A percentile compares a stretch with the other conserved stretches of the same genome.
These are phyloP conservation scores for Coemansia sp. DNA, from an alignment of 192 early-diverging fungal species.

Conservation along the genomic window DNA sequence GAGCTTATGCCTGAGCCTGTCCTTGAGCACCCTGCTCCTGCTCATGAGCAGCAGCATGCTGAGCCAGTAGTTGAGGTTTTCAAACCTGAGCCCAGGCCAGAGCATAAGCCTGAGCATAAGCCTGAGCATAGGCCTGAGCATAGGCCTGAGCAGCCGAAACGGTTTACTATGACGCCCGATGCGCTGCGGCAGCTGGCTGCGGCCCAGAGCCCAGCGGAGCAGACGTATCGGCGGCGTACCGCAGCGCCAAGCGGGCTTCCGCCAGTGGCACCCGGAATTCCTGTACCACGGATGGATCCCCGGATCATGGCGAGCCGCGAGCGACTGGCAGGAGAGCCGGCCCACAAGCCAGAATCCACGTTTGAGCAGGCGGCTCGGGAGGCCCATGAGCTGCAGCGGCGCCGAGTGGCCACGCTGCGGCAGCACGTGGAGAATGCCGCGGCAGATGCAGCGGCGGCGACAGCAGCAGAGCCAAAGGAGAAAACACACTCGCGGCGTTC, in stretches of 20 bases:
- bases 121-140: not conserved
- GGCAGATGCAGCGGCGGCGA: conserved; percentile 9
- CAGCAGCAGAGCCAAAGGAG: conserved; percentile 7
- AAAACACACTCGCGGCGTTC: conserved; percentile 39
- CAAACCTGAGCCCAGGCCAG: not conserved
- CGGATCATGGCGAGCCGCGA: conserved; percentile 2
- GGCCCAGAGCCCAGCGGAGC: conserved; percentile 1
- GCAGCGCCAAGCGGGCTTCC: conserved; percentile 17
- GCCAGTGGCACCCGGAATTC: conserved; percentile 30
- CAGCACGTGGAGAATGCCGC: conserved; percentile 25
- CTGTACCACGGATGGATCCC: not conserved
- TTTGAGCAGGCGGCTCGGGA: conserved; percentile 23
- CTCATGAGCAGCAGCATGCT: not conserved
- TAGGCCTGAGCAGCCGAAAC: conserved; percentile 4
- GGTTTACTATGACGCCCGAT: conserved; percentile 50
- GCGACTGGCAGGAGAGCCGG: conserved; percentile 9
- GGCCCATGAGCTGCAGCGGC: conserved; percentile 41
- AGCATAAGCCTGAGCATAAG: not conserved
- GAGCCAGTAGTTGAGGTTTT: not conserved
- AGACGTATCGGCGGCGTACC: conserved; percentile 4
- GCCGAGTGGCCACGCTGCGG: conserved; percentile 48
- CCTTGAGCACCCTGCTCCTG: not conserved
- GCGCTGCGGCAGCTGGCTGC: conserved; percentile 36
- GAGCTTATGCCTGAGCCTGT: not conserved
- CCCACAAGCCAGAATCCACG: not conserved